Evolutionary conservation across 352 stramenopile genomes (phyloP).

Genomic region (Phytophthora brassicae): DNA sequence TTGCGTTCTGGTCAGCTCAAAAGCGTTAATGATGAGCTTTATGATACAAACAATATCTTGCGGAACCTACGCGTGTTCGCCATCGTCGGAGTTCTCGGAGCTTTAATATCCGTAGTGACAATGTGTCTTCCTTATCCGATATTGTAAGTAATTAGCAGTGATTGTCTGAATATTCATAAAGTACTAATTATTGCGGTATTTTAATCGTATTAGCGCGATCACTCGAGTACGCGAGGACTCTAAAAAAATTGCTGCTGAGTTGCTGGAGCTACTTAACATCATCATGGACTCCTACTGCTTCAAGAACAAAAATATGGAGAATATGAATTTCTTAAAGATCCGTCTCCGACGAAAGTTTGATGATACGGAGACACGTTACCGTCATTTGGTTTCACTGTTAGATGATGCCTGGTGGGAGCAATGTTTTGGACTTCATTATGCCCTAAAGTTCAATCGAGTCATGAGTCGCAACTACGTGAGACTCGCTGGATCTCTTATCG

Average conservation of each 20-base stretch:
- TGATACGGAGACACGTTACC: slow-evolving; percentile 40
- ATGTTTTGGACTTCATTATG: slow-evolving; percentile 53
- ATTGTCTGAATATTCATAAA: too few relatives aligned
- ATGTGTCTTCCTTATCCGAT: slow-evolving; percentile 66
- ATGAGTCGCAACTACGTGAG: slow-evolving; percentile 66
- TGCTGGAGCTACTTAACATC: slow-evolving; percentile 69
- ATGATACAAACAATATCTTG: slow-evolving; percentile 45
- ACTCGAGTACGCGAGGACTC: slow-evolving; percentile 46
- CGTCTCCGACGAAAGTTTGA: slow-evolving; percentile 71
- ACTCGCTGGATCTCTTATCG: slow-evolving; percentile 57
- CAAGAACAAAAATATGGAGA: slow-evolving; percentile 79
- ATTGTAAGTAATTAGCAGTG: slow-evolving; percentile 58
- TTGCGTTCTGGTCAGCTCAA: slow-evolving; percentile 43
- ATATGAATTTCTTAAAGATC: slow-evolving; percentile 75
- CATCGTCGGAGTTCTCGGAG: slow-evolving; percentile 50
- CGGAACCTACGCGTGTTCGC: slow-evolving; percentile 56
- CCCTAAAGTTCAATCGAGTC: slow-evolving; percentile 62
- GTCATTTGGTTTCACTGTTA: slow-evolving; percentile 50
- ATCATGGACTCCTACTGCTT: slow-evolving; percentile 85
- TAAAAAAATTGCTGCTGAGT: slow-evolving; percentile 36
- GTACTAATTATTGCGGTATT: too few relatives aligned
- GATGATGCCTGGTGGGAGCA: slow-evolving; percentile 84
- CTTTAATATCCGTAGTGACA: slow-evolving; percentile 50
- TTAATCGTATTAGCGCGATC: slow-evolving; percentile 42
- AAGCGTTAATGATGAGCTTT: slow-evolving; percentile 32